These are phyloP conservation scores for Mycena sanguinolenta DNA, from an alignment of 768 basidiomycete genomes.

Conservation along the genomic window DNA sequence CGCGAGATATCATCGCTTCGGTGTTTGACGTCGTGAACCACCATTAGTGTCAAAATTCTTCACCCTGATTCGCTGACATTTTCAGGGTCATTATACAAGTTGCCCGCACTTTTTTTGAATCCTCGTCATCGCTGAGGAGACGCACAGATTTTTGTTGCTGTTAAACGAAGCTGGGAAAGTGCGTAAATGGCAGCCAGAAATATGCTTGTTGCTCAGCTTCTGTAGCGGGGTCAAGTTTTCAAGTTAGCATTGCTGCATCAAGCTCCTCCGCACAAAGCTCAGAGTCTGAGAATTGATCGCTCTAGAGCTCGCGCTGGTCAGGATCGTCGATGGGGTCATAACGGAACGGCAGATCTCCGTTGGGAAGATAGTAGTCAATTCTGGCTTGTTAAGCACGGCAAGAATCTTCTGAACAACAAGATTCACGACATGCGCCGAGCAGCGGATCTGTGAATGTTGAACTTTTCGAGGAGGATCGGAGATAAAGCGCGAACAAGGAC, in stretches of 20 bases:
- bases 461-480: too few species aligned
- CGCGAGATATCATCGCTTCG: too few species aligned
- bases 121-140: constrained; percentile 12
- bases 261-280: neutral
- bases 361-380: neutral
- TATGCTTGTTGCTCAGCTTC: neutral
- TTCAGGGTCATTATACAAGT: constrained; percentile 3
- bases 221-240: neutral
- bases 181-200: neutral
- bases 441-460: too few species aligned
- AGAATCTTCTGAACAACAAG: too few species aligned
- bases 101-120: neutral
- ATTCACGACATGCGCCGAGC: too few species aligned
- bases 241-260: neutral
- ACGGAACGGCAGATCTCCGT: neutral
- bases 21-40: too few species aligned
- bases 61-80: too few species aligned
- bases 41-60: too few species aligned
- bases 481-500: too few species aligned
- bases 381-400: too few species aligned
- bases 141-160: constrained; percentile 15
- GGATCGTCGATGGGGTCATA: neutral
- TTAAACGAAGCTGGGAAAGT: constrained; percentile 6
- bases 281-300: neutral
- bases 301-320: neutral